These are phyloP conservation scores for Adiantum capillusveneris DNA, from an alignment of 75 land plant species.

Conservation along the genomic window DNA sequence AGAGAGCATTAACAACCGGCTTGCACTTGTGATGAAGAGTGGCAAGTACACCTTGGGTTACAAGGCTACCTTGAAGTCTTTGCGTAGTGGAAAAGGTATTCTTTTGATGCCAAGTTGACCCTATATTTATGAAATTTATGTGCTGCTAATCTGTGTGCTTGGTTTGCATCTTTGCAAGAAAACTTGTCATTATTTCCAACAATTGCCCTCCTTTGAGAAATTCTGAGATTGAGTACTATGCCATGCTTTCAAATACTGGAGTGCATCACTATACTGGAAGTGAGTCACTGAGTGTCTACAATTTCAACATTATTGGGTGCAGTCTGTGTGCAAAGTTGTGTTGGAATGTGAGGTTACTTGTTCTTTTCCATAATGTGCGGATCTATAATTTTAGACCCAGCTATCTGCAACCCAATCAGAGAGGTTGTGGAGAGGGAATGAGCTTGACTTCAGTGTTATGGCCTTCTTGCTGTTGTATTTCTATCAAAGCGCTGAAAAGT, in stretches of 20 bases:
- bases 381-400: too few species aligned
- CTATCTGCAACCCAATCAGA: too few species aligned
- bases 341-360: too few species aligned
- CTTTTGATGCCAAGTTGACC: background rate
- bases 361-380: too few species aligned
- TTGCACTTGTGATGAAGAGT: slow-evolving; percentile 45
- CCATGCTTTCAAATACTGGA: slow-evolving; percentile 53
- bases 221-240: slow-evolving; percentile 66
- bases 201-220: slow-evolving; percentile 54
- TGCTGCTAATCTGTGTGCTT: background rate
- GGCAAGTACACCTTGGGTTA: slow-evolving; percentile 42
- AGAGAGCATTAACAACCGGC: slow-evolving; percentile 40
- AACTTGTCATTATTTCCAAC: slow-evolving; percentile 44
- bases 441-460: too few species aligned
- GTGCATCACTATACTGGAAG: slow-evolving; percentile 66
- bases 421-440: too few species aligned
- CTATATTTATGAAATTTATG: background rate
- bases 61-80: slow-evolving; percentile 28
- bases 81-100: slow-evolving; percentile 28
- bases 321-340: too few species aligned
- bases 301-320: too few species aligned
- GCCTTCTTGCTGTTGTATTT: too few species aligned
- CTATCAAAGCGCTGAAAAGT: too few species aligned
- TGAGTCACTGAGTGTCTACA: slow-evolving; percentile 16
- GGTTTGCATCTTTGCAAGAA: background rate